A percentile compares a stretch with the other conserved stretches of the same genome.
Conservation (phyloP, 2,329 filamentous ascomycete species). For the Talaromyces piceae region DNA sequence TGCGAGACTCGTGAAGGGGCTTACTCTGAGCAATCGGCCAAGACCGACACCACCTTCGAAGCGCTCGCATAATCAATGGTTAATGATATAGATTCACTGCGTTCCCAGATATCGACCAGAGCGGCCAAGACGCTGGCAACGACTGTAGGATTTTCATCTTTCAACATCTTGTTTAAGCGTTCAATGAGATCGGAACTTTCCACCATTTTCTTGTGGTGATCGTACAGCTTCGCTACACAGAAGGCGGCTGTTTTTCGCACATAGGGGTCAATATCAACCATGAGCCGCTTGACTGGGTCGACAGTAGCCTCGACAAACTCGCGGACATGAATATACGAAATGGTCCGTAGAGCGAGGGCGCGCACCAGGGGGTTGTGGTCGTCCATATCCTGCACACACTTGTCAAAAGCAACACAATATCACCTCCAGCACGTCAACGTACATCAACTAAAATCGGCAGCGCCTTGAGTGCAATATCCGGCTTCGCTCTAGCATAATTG, state of each 20-base stretch:
- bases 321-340: constrained; percentile 94
- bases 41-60: constrained; percentile 94
- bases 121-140: constrained; percentile 87
- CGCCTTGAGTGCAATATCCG: constrained; percentile 88
- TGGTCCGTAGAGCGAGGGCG: constrained; percentile 84
- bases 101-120: constrained; percentile 96
- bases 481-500: constrained; percentile 91
- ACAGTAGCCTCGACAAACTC: constrained; percentile 93
- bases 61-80: constrained; percentile 97
- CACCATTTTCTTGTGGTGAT: constrained; percentile 85
- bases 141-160: constrained; percentile 95
- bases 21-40: constrained; percentile 94
- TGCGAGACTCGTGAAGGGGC: constrained; percentile 20
- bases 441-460: constrained; percentile 79
- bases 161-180: constrained; percentile 75
- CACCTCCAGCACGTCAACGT: constrained; percentile 13
- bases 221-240: constrained; percentile 94
- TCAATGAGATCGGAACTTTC: constrained; percentile 90
- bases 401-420: background rate
- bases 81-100: constrained; percentile 93
- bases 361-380: constrained; percentile 87
- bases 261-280: constrained; percentile 85
- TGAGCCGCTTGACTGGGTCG: constrained; percentile 70
- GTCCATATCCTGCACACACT: constrained; percentile 67
- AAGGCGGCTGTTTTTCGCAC: constrained; percentile 96